Conservation (phyloP, 2,329 filamentous ascomycete genomes). For the Cryoendolithus antarcticus region DNA sequence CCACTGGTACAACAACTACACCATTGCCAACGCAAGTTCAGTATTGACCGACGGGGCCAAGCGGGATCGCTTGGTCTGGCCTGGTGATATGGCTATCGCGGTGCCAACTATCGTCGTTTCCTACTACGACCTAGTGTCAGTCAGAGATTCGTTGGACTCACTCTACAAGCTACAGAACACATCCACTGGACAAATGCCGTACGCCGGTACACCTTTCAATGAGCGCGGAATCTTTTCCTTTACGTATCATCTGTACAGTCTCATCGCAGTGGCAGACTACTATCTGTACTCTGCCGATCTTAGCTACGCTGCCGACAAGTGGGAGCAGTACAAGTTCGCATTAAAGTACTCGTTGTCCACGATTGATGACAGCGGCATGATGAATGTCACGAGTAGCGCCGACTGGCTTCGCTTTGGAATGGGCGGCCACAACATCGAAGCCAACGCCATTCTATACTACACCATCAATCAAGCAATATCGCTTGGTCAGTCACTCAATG, state of each 20-base stretch:
- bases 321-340: constrained; percentile 32
- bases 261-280: constrained; percentile 35
- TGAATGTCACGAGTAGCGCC: constrained; percentile 32
- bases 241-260: constrained; percentile 44
- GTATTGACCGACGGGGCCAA: constrained; percentile 43
- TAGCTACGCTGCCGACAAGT: constrained; percentile 29
- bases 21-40: constrained; percentile 27
- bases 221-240: constrained; percentile 28
- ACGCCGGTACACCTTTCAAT: constrained; percentile 28
- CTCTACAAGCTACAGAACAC: constrained; percentile 33
- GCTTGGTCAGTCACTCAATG: constrained; percentile 38
- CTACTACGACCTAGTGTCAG: constrained; percentile 35
- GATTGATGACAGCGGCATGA: constrained; percentile 32
- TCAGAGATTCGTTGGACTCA: constrained; percentile 35
- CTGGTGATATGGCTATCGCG: constrained; percentile 47
- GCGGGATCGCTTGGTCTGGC: constrained; percentile 48
- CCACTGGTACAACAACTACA: constrained; percentile 30
- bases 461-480: constrained; percentile 41
- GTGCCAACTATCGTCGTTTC: constrained; percentile 37
- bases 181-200: constrained; percentile 25
- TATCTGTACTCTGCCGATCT: constrained; percentile 28
- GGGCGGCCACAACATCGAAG: constrained; percentile 37
- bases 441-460: constrained; percentile 36
- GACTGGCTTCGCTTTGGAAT: constrained; percentile 41
- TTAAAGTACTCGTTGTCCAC: constrained; percentile 30